These are phyloP conservation scores for Linderina pennispora DNA, from an alignment of 192 early-diverging fungal species.

Conservation along the genomic window DNA sequence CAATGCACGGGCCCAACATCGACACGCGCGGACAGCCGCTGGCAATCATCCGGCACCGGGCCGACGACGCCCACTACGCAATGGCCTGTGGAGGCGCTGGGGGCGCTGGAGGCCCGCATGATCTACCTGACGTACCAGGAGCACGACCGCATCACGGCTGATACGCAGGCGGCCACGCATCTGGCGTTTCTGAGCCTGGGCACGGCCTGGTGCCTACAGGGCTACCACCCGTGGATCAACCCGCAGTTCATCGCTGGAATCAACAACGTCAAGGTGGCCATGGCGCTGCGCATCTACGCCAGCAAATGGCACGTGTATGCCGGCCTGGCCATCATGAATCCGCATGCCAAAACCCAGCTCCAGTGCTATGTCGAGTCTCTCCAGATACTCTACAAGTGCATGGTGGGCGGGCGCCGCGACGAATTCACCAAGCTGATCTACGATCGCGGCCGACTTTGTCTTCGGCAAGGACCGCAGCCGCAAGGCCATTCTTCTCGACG, in stretches of 20 bases:
- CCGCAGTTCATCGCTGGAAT: slow-evolving; percentile 87
- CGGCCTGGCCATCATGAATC: slow-evolving; percentile 91
- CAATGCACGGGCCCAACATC: slow-evolving; percentile 91
- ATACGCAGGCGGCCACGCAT: slow-evolving; percentile 97
- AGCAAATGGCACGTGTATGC: slow-evolving; percentile 99
- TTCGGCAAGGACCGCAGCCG: slow-evolving; percentile 63
- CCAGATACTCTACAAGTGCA: slow-evolving; percentile 86
- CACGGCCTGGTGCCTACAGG: slow-evolving; percentile 82
- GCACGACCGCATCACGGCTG: slow-evolving; percentile 94
- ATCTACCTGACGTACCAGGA: slow-evolving; percentile 76
- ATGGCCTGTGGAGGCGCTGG: slow-evolving; percentile 58
- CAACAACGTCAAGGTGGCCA: slow-evolving; percentile 94
- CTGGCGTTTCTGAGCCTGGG: slow-evolving; percentile 93
- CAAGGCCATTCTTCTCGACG: slow-evolving; percentile 69
- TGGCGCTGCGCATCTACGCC: slow-evolving; percentile 88
- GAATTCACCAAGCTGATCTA: slow-evolving; percentile 74
- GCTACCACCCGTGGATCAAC: slow-evolving; percentile 85
- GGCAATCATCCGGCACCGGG: slow-evolving; percentile 75
- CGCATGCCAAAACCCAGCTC: slow-evolving; percentile 77
- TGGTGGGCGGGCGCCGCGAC: slow-evolving; percentile 77
- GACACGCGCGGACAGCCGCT: slow-evolving; percentile 75
- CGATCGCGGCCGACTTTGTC: slow-evolving; percentile 72
- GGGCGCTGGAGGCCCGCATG: slow-evolving; percentile 73
- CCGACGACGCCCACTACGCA: slow-evolving; percentile 53
- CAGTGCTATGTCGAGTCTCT: slow-evolving; percentile 85